phyloP scores from a whole-genome alignment of 2,329 filamentous ascomycete species.

The Arthrinium puccinioides region DNA sequence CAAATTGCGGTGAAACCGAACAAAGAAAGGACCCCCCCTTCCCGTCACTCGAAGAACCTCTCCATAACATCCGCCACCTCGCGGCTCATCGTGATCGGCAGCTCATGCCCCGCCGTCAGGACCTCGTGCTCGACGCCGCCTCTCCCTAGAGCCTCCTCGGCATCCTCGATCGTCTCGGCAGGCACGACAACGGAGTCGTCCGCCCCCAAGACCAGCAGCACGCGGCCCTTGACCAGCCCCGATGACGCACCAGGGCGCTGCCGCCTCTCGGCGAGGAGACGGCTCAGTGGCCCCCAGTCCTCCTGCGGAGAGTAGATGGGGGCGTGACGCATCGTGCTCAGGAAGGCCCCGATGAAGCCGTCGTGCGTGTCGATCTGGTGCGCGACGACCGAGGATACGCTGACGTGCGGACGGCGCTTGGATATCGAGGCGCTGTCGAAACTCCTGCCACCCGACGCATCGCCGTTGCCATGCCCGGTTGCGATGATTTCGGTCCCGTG shows the following conservation, averaged over 20 bases:
- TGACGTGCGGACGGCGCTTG: constrained; percentile 40
- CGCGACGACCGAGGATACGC: constrained; percentile 53
- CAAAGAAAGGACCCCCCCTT: neutral
- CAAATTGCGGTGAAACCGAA: too few species aligned
- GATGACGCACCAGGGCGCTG: constrained; percentile 13
- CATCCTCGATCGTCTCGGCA: constrained; percentile 58
- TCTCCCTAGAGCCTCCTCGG: constrained; percentile 45
- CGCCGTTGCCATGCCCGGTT: constrained; percentile 25
- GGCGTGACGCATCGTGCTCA: constrained; percentile 62
- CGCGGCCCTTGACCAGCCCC: constrained; percentile 37
- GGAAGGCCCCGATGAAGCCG: constrained; percentile 64
- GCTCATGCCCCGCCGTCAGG: constrained; percentile 61
- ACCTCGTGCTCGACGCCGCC: constrained; percentile 49
- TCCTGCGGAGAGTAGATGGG: constrained; percentile 60
- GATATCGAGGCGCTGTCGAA: constrained; percentile 46
- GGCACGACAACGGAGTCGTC: constrained; percentile 61
- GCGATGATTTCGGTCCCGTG: too few species aligned
- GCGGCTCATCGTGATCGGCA: constrained; percentile 54
- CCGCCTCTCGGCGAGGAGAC: constrained; percentile 36
- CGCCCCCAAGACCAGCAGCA: constrained; percentile 59
- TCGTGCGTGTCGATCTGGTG: constrained; percentile 63
- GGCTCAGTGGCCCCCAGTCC: constrained; percentile 53
- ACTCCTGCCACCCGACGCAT: constrained; percentile 26
- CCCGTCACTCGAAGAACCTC: constrained; percentile 9
- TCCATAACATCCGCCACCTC: constrained; percentile 43